Evolutionary conservation across 805 yeast species (phyloP).

Genomic region (Clavispora vitiphila): DNA sequence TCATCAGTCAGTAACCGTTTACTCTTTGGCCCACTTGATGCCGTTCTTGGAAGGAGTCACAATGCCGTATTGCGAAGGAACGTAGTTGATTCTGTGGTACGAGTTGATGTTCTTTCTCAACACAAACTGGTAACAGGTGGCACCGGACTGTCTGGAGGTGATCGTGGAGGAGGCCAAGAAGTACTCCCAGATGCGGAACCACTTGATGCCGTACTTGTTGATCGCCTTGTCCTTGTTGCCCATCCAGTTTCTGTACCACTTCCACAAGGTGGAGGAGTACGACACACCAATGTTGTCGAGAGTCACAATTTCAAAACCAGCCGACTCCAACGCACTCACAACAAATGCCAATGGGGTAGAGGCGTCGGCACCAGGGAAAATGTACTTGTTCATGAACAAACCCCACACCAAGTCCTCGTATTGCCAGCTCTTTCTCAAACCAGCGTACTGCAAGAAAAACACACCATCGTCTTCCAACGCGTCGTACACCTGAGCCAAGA

Average conservation of each 20-base stretch:
- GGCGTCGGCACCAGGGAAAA: constrained; percentile 97
- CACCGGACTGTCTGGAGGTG: constrained; percentile 88
- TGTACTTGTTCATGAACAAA: constrained; percentile 90
- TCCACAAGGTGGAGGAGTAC: constrained; percentile 86
- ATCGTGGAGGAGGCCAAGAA: constrained; percentile 80
- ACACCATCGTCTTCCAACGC: constrained; percentile 90
- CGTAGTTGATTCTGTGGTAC: constrained; percentile 75
- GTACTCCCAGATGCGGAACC: constrained; percentile 93
- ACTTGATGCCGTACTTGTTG: constrained; percentile 77
- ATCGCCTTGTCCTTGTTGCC: constrained; percentile 72
- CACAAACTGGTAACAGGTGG: constrained; percentile 86
- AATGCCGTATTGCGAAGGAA: constrained; percentile 75
- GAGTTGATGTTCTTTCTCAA: constrained; percentile 86
- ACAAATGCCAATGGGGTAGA: constrained; percentile 89
- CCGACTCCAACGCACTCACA: constrained; percentile 66
- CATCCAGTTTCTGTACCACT: constrained; percentile 94
- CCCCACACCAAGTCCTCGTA: constrained; percentile 95
- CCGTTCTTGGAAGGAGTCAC: constrained; percentile 53
- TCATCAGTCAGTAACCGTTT: too few species aligned
- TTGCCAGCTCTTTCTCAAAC: constrained; percentile 89
- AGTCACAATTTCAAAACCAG: constrained; percentile 80
- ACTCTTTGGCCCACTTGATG: constrained; percentile 49
- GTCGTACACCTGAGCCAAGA: constrained; percentile 75
- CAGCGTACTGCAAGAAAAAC: constrained; percentile 84
- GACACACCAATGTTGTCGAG: constrained; percentile 89